phyloP scores from a whole-genome alignment of 2,329 filamentous ascomycete species.

The Ophiosphaerella narmari region DNA sequence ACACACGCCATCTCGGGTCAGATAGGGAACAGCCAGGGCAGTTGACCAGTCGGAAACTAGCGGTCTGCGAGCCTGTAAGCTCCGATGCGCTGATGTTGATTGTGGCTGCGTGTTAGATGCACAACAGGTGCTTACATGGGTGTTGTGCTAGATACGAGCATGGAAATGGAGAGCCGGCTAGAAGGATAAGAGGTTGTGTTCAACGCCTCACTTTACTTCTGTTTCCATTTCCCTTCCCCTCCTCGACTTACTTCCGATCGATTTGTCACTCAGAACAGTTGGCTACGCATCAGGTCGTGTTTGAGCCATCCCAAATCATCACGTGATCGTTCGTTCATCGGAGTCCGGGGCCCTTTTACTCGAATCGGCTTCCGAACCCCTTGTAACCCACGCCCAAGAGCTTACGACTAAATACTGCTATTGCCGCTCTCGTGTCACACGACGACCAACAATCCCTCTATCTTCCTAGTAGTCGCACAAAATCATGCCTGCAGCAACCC shows the following conservation, averaged over 20 bases:
- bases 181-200: conserved; percentile 2
- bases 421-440: no score
- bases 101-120: conserved; percentile 4
- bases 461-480: not conserved
- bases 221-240: not conserved
- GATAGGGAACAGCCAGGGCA: conserved; percentile 3
- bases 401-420: no score
- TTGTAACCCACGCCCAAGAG: no score
- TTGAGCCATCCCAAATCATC: no score
- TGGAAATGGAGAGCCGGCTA: conserved; percentile 9
- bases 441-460: no score
- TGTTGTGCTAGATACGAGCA: conserved; percentile 4
- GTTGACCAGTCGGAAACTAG: conserved; percentile 6
- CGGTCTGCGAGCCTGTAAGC: conserved; percentile 4
- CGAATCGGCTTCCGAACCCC: no score
- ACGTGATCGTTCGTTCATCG: no score
- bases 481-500: conserved; percentile 33
- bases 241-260: not conserved
- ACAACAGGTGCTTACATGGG: conserved; percentile 3
- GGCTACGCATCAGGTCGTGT: not conserved
- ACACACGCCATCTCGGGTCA: conserved; percentile 1
- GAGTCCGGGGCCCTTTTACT: no score
- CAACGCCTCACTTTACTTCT: not conserved
- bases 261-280: not conserved
- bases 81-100: conserved; percentile 1